Conservation (phyloP, 805 yeast genomes). For the Candida sithepensis region DNA sequence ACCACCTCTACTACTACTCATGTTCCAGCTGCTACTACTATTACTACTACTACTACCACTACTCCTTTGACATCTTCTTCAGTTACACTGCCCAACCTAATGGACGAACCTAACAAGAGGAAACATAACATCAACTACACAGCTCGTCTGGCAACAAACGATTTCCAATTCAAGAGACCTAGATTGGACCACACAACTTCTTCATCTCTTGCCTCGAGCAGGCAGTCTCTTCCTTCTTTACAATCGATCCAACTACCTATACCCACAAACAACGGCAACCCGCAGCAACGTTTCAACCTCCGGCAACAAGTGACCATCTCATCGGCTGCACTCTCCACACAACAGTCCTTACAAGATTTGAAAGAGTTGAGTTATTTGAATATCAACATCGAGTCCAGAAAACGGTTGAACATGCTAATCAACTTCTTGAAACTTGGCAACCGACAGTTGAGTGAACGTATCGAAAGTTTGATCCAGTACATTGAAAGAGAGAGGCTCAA, state of each 20-base stretch:
- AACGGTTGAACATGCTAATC: conserved; percentile 71
- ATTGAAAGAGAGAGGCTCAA: conserved; percentile 25
- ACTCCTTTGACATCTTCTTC: conserved; percentile 1
- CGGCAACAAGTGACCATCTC: conserved; percentile 29
- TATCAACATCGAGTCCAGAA: conserved; percentile 60
- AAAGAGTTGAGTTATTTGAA: conserved; percentile 33
- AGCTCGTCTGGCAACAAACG: not conserved
- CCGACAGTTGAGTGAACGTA: conserved; percentile 65
- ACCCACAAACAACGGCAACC: conserved; percentile 9
- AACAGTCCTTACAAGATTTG: conserved; percentile 30
- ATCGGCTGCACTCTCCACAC: conserved; percentile 31
- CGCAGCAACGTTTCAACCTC: too few relatives aligned
- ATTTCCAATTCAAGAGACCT: conserved; percentile 1
- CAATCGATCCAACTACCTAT: conserved; percentile 1
- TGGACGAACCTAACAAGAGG: not conserved
- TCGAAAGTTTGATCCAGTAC: conserved; percentile 43
- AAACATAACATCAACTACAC: not conserved
- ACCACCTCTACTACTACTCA: too few relatives aligned
- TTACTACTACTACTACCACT: not conserved
- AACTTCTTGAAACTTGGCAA: conserved; percentile 80
- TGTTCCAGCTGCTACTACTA: not conserved
- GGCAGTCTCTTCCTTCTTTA: conserved; percentile 4
- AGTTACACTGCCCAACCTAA: not conserved
- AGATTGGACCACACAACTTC: not conserved
- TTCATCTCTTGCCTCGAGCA: not conserved